Base-by-base conservation (phyloP, 2,329 filamentous ascomycete species). In the Hypomyces rosellus region DNA sequence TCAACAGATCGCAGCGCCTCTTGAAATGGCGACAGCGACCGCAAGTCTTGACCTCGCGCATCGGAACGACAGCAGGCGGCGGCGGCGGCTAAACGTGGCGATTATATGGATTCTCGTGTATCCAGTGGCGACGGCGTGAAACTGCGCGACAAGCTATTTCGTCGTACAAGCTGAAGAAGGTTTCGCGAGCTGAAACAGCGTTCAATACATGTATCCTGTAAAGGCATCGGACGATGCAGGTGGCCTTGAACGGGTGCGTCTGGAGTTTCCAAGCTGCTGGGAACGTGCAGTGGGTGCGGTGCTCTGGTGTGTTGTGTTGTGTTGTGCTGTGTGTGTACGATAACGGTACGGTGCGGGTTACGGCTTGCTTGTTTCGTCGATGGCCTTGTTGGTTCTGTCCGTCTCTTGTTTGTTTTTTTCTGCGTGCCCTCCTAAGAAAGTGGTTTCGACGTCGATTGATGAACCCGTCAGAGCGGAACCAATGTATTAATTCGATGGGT, bases 21-120 rank as follows among this genome's bases (percentile, higher is more conserved):
- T 68, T 68, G 55, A 66, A 66, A 45, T 66, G 63, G 45, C 65
- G 65, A 51, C 65, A 68, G 46, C 65, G 63, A 48, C 65, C 62
- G 56, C 65, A 68, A 34, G 65, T 67, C 59, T 63, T 67, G 51
- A 68, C 61, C 55, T 67, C 64, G 44, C 65, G 63, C 58, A 62
- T 61, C 50, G 60, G 16, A 16, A 20, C 16, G 13, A 41, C 13
- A 30, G 16, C 20, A 3, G 38, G 5, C 14, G 16, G 38, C 38
- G 16, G 38, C 38, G 38, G 25, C 25, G 2, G 25, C 25, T 30
- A 30, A 30, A 30, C 25, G 25, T 2, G 25, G 9, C 25, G 25
- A 30, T 30, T 16, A n/a, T 20, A 41, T 20, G 15, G 16, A 12
- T 41, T 12, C 16, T 15, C 38, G 11, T 16, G 37, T 41, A 18